Conservation (phyloP, 139 green algal species). For the Coelastrella sp. region DNA sequence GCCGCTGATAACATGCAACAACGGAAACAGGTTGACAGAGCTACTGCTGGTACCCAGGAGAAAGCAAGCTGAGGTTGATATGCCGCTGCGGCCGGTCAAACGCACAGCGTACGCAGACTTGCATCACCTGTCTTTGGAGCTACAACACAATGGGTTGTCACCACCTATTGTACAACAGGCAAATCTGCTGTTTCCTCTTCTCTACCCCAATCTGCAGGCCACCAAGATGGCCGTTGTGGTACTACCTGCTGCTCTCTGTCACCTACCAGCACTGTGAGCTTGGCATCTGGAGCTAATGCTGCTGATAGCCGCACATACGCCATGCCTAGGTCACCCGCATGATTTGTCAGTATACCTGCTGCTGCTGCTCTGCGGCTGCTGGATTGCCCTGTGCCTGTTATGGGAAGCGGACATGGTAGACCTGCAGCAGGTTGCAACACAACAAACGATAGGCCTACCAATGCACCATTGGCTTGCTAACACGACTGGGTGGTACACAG, state of each 20-base stretch:
- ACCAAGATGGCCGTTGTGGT: conserved; percentile 56
- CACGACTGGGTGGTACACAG: background rate
- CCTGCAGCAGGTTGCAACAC: background rate
- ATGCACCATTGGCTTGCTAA: background rate
- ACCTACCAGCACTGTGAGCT: background rate
- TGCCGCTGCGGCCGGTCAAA: too few species aligned
- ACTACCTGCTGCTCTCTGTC: conserved; percentile 23
- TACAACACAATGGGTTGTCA: too few species aligned
- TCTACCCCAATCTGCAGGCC: conserved; percentile 59
- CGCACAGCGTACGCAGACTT: too few species aligned
- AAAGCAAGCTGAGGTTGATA: too few species aligned
- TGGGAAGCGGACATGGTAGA: background rate
- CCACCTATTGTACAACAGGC: too few species aligned
- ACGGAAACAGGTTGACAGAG: too few species aligned
- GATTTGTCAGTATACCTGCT: conserved; percentile 44
- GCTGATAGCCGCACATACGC: conserved; percentile 59
- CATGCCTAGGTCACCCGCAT: conserved; percentile 50
- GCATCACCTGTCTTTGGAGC: too few species aligned
- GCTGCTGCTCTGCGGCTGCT: background rate
- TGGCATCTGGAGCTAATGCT: conserved; percentile 26
- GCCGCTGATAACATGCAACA: too few species aligned
- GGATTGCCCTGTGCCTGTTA: background rate
- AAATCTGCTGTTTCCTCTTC: conserved; percentile 38
- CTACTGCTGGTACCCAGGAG: too few species aligned
- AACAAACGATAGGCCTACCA: background rate